phyloP scores from a whole-genome alignment of 2,329 filamentous ascomycete genomes.

The Aspergillus sp. region DNA sequence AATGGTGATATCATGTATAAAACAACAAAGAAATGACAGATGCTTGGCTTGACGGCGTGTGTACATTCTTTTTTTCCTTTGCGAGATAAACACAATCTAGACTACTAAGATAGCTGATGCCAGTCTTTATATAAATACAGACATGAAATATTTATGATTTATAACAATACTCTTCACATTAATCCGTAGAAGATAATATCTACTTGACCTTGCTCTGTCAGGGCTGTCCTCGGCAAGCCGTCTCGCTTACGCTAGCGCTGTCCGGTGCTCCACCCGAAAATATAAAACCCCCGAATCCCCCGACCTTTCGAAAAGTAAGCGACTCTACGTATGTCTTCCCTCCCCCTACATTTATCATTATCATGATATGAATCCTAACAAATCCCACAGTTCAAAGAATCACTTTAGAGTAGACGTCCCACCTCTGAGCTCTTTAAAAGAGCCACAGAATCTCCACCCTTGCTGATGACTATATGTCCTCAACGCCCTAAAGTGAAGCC shows the following conservation, averaged over 20 bases:
- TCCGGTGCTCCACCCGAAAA: not conserved
- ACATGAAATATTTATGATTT: too few relatives aligned
- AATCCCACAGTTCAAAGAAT: slow-evolving; percentile 60
- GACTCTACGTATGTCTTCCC: slow-evolving; percentile 38
- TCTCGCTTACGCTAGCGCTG: slow-evolving; percentile 11
- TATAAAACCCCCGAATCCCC: slow-evolving; percentile 26
- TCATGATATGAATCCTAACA: slow-evolving; percentile 14
- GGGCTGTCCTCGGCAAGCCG: too few relatives aligned
- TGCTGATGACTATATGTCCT: slow-evolving; percentile 89
- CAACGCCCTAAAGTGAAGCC: slow-evolving; percentile 83
- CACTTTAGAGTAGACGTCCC: slow-evolving; percentile 96
- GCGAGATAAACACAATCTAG: too few relatives aligned
- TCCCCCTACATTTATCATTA: slow-evolving; percentile 17
- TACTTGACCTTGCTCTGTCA: too few relatives aligned
- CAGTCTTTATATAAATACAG: too few relatives aligned
- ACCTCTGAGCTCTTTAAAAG: slow-evolving; percentile 85
- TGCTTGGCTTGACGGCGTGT: too few relatives aligned
- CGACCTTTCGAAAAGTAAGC: slow-evolving; percentile 31
- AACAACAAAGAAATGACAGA: too few relatives aligned
- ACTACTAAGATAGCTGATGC: too few relatives aligned
- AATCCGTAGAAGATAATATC: too few relatives aligned
- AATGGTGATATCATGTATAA: too few relatives aligned
- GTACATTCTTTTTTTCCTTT: too few relatives aligned
- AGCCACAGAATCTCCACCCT: slow-evolving; percentile 91
- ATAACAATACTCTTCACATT: too few relatives aligned